A percentile compares a stretch with the other conserved stretches of the same genome.
Evolutionary conservation across 768 basidiomycete species (phyloP).

Genomic region (Hygrophoropsis aurantiaca): DNA sequence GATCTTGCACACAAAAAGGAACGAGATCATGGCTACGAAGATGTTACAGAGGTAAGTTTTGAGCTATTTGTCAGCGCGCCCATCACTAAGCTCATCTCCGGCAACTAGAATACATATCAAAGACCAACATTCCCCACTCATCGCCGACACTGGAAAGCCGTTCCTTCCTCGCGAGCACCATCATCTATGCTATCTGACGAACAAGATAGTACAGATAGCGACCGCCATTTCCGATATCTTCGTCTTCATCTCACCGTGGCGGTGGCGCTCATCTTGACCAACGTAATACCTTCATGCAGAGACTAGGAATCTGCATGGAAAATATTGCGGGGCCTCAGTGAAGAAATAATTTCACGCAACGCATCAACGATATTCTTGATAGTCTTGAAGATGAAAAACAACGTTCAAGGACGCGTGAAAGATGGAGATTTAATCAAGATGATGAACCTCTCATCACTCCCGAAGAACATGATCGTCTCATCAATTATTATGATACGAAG

Average conservation of each 20-base stretch:
- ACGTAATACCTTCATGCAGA: conserved; percentile 36
- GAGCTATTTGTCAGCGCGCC: not conserved
- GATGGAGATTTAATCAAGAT: conserved; percentile 71
- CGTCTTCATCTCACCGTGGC: conserved; percentile 82
- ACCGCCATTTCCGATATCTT: conserved; percentile 33
- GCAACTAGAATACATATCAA: conserved; percentile 82
- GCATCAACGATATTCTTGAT: conserved; percentile 26
- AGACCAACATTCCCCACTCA: conserved; percentile 54
- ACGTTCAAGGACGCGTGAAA: conserved; percentile 47
- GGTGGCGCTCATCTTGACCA: conserved; percentile 80
- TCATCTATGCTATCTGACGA: conserved; percentile 22
- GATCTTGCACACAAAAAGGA: conserved; percentile 65
- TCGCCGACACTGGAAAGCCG: conserved; percentile 66
- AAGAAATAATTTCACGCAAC: conserved; percentile 13
- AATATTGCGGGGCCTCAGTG: conserved; percentile 2
- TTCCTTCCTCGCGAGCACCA: conserved; percentile 39
- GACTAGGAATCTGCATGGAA: conserved; percentile 19
- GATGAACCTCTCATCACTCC: conserved; percentile 56
- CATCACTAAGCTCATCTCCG: conserved; percentile 12
- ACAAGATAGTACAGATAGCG: conserved; percentile 18
- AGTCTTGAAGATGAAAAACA: conserved; percentile 39
- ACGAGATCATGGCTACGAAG: conserved; percentile 81
- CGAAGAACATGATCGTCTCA: conserved; percentile 70
- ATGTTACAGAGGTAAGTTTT: conserved; percentile 71
- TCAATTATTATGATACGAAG: conserved; percentile 70